Conservation (phyloP, 495 filamentous ascomycete genomes). For the Penicillium simplicissimum region DNA sequence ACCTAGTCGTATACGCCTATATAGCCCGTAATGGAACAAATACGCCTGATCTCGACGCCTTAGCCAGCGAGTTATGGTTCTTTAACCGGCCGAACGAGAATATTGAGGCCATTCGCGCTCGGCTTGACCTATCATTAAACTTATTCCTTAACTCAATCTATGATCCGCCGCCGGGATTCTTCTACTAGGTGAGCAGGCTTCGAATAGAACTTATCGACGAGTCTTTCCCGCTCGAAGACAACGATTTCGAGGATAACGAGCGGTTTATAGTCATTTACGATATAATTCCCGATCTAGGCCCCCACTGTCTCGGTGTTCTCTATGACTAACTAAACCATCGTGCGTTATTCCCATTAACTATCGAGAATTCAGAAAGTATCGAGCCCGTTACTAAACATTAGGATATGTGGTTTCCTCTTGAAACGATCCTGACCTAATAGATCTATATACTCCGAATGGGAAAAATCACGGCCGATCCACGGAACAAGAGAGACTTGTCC, state of each 20-base stretch:
- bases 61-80: constrained; percentile 10
- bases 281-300: constrained; percentile 9
- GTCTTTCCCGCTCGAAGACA: constrained; percentile 11
- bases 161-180: constrained; percentile 20
- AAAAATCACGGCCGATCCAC: constrained; percentile 18
- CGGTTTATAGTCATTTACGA: constrained; percentile 23
- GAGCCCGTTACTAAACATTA: constrained; percentile 18
- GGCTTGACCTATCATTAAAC: constrained; percentile 20
- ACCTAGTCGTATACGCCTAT: constrained; percentile 38
- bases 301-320: constrained; percentile 20
- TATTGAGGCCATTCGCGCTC: constrained; percentile 24
- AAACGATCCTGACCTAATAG: constrained; percentile 43
- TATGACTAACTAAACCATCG: constrained; percentile 22
- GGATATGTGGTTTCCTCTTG: constrained; percentile 41
- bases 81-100: neutral
- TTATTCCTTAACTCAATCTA: constrained; percentile 30
- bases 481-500: no score
- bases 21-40: constrained; percentile 22
- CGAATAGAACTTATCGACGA: constrained; percentile 14
- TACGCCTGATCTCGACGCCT: constrained; percentile 16
- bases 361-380: constrained; percentile 15
- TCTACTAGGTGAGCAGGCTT: constrained; percentile 26
- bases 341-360: constrained; percentile 17
- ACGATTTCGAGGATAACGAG: constrained; percentile 20
- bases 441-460: constrained; percentile 32